These are phyloP conservation scores for Pythium insidiosum DNA, from an alignment of 352 stramenopile genomes.

Conservation along the genomic window DNA sequence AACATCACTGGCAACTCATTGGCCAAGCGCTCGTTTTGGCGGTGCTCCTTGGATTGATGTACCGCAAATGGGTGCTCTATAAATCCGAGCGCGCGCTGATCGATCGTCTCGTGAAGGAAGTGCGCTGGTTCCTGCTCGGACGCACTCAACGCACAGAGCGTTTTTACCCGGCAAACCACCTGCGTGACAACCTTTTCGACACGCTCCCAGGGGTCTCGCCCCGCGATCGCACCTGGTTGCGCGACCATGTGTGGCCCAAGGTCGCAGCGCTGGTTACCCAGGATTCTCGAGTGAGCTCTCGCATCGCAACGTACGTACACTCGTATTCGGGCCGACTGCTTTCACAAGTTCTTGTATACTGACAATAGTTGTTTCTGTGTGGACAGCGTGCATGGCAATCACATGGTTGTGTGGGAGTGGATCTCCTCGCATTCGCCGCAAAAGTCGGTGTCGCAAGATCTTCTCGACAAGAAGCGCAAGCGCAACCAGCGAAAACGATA, in stretches of 20 bases:
- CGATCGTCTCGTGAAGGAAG: slow-evolving; percentile 62
- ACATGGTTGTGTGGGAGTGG: slow-evolving; percentile 60
- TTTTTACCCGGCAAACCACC: slow-evolving; percentile 43
- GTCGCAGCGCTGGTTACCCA: slow-evolving; percentile 39
- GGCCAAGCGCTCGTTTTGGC: slow-evolving; percentile 19
- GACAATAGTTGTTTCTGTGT: slow-evolving; percentile 3
- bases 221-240: slow-evolving; percentile 42
- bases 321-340: background rate
- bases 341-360: background rate
- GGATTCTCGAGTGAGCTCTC: slow-evolving; percentile 42
- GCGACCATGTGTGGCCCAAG: slow-evolving; percentile 45
- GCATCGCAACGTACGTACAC: slow-evolving; percentile 31
- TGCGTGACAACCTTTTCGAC: slow-evolving; percentile 60
- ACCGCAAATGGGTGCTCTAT: slow-evolving; percentile 27
- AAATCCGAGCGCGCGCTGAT: slow-evolving; percentile 38
- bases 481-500: slow-evolving; percentile 14
- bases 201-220: slow-evolving; percentile 17
- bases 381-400: slow-evolving; percentile 17
- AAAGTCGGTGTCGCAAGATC: too few relatives aligned
- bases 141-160: slow-evolving; percentile 25
- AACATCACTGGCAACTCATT: slow-evolving; percentile 33
- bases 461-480: background rate
- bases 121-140: slow-evolving; percentile 49
- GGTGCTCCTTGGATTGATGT: slow-evolving; percentile 20
- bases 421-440: slow-evolving; percentile 32